Evolutionary conservation across 345 rosid genomes (phyloP).

Genomic region (Lepidium sativum): DNA sequence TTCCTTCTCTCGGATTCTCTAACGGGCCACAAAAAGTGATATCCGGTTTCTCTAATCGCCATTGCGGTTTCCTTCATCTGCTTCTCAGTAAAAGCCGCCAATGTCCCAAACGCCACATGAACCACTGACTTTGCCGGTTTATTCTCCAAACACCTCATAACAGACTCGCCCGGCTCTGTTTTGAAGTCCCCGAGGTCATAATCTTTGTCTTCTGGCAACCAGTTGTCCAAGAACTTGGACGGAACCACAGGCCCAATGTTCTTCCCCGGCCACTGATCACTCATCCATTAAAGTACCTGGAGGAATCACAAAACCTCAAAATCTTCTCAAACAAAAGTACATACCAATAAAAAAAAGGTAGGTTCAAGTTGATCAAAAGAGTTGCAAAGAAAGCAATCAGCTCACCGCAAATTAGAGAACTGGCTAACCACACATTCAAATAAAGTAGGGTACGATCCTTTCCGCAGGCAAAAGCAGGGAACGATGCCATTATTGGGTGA

Average conservation of each 20-base stretch:
- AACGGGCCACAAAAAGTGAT: constrained; percentile 50
- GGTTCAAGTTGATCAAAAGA: constrained; percentile 40
- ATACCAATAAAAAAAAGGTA: neutral
- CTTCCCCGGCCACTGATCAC: constrained; percentile 32
- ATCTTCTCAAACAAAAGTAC: neutral
- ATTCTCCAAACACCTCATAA: constrained; percentile 38
- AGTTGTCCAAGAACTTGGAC: constrained; percentile 41
- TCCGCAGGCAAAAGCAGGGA: constrained; percentile 29
- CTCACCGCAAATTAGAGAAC: constrained; percentile 31
- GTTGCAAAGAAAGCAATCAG: constrained; percentile 38
- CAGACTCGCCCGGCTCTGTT: constrained; percentile 24
- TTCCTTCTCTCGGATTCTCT: constrained; percentile 40
- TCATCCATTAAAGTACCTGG: constrained; percentile 40
- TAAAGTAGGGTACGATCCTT: constrained; percentile 13
- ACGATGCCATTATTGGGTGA: neutral
- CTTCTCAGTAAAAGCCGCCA: constrained; percentile 34
- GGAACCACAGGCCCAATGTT: constrained; percentile 51
- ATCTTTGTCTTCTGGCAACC: constrained; percentile 42
- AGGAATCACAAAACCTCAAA: neutral
- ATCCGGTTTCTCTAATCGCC: constrained; percentile 33
- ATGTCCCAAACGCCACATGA: constrained; percentile 49
- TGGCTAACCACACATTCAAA: constrained; percentile 1
- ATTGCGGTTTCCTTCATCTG: constrained; percentile 49
- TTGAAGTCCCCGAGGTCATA: constrained; percentile 41
- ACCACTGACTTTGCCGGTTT: constrained; percentile 37